Conservation (phyloP, 495 filamentous ascomycete genomes). For the Glarea lozoyensis region DNA sequence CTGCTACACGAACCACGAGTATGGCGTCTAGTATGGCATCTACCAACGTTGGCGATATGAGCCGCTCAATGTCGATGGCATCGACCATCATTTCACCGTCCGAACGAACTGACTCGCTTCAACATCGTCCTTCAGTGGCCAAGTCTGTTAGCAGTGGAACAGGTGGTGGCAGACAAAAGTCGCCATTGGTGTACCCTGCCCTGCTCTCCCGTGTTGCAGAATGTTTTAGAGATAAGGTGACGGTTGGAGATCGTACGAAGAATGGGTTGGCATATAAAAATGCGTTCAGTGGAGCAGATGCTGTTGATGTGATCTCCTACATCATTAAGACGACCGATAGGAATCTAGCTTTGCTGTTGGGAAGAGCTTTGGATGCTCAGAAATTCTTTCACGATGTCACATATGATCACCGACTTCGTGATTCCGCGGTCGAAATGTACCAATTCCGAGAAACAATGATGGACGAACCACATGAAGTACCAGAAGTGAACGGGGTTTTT, state of each 20-base stretch:
- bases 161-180: conserved; percentile 25
- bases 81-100: conserved; percentile 56
- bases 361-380: conserved; percentile 89
- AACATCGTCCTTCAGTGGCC: conserved; percentile 27
- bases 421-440: conserved; percentile 86
- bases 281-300: conserved; percentile 88
- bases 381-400: conserved; percentile 99
- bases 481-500: conserved; percentile 90
- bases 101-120: conserved; percentile 33
- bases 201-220: conserved; percentile 85
- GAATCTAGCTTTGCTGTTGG: conserved; percentile 88
- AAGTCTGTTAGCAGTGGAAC: conserved; percentile 29
- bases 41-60: conserved; percentile 31
- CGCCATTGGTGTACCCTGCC: conserved; percentile 84
- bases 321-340: conserved; percentile 96
- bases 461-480: conserved; percentile 67
- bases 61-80: conserved; percentile 78
- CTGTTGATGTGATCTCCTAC: conserved; percentile 86
- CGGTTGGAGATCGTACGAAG: conserved; percentile 79
- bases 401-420: conserved; percentile 90
- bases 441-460: conserved; percentile 91
- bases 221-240: conserved; percentile 78
- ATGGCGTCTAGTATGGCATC: conserved; percentile 45
- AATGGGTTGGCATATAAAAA: conserved; percentile 96
- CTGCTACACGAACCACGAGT: conserved; percentile 34